Evolutionary conservation across 495 filamentous ascomycete species (phyloP).

Genomic region (Lasiosphaeria ovina): DNA sequence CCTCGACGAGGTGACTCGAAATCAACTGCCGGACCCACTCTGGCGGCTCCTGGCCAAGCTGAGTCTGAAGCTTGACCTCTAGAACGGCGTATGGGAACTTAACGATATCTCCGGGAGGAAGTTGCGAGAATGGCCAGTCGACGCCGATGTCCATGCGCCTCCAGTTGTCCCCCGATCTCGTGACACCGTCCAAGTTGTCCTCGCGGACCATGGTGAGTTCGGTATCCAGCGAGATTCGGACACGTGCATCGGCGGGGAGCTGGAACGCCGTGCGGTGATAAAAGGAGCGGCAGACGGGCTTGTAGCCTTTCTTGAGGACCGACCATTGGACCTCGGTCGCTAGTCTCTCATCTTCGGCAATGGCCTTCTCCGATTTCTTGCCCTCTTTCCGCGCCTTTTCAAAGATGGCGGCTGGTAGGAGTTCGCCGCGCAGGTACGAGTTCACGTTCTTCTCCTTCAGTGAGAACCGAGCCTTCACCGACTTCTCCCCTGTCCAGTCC

Average conservation of each 20-base stretch:
- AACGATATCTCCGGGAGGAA: conserved; percentile 79
- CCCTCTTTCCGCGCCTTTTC: conserved; percentile 93
- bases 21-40: conserved; percentile 94
- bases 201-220: conserved; percentile 93
- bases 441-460: conserved; percentile 98
- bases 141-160: conserved; percentile 96
- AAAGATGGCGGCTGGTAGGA: conserved; percentile 79
- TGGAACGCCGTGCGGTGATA: conserved; percentile 99
- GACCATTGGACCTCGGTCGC: conserved; percentile 93
- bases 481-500: conserved; percentile 99
- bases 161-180: conserved; percentile 84
- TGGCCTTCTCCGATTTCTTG: conserved; percentile 87
- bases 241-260: conserved; percentile 90
- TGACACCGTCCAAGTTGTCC: conserved; percentile 84
- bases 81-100: conserved; percentile 95
- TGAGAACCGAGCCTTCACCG: conserved; percentile 92
- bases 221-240: conserved; percentile 95
- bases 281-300: conserved; percentile 87
- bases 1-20: conserved; percentile 91
- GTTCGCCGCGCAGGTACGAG: conserved; percentile 74
- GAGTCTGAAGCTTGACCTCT: conserved; percentile 97
- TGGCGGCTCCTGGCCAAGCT: conserved; percentile 93
- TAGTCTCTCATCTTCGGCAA: conserved; percentile 83
- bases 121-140: conserved; percentile 88
- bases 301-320: conserved; percentile 75